Base-by-base conservation (phyloP, 345 rosid genomes). In the Dipteronia sinensis region DNA sequence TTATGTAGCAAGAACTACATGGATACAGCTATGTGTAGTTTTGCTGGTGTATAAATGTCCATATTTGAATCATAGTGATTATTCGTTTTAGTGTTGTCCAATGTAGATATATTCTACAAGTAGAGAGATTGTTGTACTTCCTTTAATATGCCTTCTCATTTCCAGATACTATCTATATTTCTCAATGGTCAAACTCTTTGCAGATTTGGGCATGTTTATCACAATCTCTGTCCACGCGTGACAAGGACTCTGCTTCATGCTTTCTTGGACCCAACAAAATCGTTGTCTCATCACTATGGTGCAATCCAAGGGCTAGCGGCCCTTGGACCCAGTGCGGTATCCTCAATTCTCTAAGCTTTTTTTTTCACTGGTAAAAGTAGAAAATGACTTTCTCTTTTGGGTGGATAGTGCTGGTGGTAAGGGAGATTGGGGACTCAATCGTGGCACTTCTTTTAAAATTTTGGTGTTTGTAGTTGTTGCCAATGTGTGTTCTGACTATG, bases 141-240 rank as follows among this genome's bases (percentile, higher is more conserved):
- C 47, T 51, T 49, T 42, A 66, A 34, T 80, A 22, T 76, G 3
- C 76, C 66, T 64, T 76, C 47, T 65, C 9, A 23, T 64, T 34
- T 79, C 56, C 22, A 51, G 17, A 70, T 61, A 16, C 69, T 71
- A 22, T 63, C 16, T 71, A 31, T 34, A 49, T 72, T 40, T 77
- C 72, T 80, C 70, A 81, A 44, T 31, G 40, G 55, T 65, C 62
- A 62, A 65, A 59, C 19, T 67, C 13, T 63, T 81, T 84, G 83
- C 88, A 94, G 98, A 90, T 92, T 82, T 76, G 96, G 98, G 62
- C 98, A 92, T 87, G 90, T 81, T 78, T 91, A 94, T 83, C 97
- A 91, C 83, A 91, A 88, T 77, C 82, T 94, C 65, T 89, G 85
- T 82, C 89, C 93, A 68, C 98, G 98, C 27, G 87, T 92, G 65